Percentiles rank a stretch among this genome's conserved stretches.
phyloP scores from a whole-genome alignment of 768 basidiomycete genomes.

The Coprinopsis marcescibilis region DNA sequence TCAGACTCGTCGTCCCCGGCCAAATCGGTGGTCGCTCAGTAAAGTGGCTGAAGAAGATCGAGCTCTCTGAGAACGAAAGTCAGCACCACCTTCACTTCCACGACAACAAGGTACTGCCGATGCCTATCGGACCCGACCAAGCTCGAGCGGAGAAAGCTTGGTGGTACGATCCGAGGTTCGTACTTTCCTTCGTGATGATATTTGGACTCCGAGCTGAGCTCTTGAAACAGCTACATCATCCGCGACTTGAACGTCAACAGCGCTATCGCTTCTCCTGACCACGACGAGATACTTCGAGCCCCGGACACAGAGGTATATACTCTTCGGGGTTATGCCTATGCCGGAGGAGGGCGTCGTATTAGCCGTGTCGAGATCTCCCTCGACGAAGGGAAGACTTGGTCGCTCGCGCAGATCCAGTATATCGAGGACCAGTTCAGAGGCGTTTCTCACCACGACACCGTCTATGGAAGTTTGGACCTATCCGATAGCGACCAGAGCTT shows the following conservation, averaged over 20 bases:
- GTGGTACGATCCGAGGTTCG: constrained; percentile 49
- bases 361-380: constrained; percentile 53
- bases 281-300: constrained; percentile 38
- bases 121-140: constrained; percentile 42
- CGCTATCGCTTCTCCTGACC: constrained; percentile 49
- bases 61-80: constrained; percentile 42
- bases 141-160: constrained; percentile 44
- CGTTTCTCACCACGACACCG: constrained; percentile 25
- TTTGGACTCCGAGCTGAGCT: neutral
- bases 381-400: constrained; percentile 49
- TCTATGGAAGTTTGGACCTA: constrained; percentile 47
- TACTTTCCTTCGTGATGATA: constrained; percentile 1
- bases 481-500: constrained; percentile 45
- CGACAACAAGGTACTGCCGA: constrained; percentile 63
- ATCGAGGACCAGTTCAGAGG: constrained; percentile 48
- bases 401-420: constrained; percentile 32
- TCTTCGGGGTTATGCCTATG: constrained; percentile 55
- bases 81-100: constrained; percentile 45
- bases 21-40: constrained; percentile 58
- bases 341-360: constrained; percentile 53
- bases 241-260: constrained; percentile 59
- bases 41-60: constrained; percentile 56
- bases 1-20: constrained; percentile 59
- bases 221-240: constrained; percentile 28
- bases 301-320: constrained; percentile 25